Evolutionary conservation across 805 yeast genomes (phyloP).

Genomic region (Metschnikowia cerradonensis): DNA sequence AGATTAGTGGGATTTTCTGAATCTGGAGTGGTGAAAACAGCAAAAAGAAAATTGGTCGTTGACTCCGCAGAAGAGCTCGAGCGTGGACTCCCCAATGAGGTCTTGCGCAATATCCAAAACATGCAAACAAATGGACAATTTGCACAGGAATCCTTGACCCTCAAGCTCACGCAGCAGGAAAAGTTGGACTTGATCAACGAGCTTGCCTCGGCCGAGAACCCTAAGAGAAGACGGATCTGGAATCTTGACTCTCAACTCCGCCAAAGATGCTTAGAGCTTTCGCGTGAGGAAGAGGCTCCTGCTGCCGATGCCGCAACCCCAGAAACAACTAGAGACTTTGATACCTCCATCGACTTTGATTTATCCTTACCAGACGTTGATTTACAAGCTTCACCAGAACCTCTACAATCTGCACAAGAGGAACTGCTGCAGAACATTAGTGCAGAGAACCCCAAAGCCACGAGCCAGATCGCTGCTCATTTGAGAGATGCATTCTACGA

Average conservation of each 20-base stretch:
- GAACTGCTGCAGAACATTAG: constrained; percentile 17
- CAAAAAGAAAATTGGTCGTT: constrained; percentile 42
- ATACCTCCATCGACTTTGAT: constrained; percentile 23
- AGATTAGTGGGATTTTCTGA: constrained; percentile 34
- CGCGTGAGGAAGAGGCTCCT: constrained; percentile 20
- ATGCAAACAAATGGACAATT: constrained; percentile 19
- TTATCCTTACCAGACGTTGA: constrained; percentile 25
- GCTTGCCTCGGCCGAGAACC: constrained; percentile 25
- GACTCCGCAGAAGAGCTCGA: constrained; percentile 45
- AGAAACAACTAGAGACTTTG: constrained; percentile 11
- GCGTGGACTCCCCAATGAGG: constrained; percentile 38
- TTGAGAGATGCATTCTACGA: constrained; percentile 34
- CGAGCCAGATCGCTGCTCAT: constrained; percentile 50
- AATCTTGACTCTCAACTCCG: constrained; percentile 29
- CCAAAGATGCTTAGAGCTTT: constrained; percentile 26
- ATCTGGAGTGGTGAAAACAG: constrained; percentile 44
- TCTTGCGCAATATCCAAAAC: constrained; percentile 29
- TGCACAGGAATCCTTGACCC: constrained; percentile 20
- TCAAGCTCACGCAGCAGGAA: constrained; percentile 27
- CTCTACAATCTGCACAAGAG: constrained; percentile 10
- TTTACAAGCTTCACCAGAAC: constrained; percentile 14
- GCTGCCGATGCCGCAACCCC: not conserved
- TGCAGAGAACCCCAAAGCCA: constrained; percentile 41
- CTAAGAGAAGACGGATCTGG: constrained; percentile 30
- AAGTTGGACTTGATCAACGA: constrained; percentile 34